A percentile compares a stretch with the other conserved stretches of the same genome.
Conservation (phyloP, 805 yeast species). For the Yarrowia deformans region DNA sequence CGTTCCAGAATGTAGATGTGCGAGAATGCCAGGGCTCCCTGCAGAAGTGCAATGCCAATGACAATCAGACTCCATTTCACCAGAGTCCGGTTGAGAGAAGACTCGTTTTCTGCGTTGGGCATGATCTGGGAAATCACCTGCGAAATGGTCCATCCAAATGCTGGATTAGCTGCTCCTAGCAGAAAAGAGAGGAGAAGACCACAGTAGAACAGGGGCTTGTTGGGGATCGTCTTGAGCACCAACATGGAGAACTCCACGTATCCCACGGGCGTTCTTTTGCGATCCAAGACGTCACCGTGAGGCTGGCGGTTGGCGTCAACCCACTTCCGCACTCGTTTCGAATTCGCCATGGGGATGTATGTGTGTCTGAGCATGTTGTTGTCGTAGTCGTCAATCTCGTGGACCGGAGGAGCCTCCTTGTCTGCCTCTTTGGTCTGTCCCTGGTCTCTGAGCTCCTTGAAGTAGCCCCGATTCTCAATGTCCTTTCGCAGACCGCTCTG, state of each 20-base stretch:
- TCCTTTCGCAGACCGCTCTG: constrained; percentile 41
- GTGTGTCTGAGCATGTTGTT: not conserved
- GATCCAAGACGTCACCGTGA: constrained; percentile 1
- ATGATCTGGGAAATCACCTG: constrained; percentile 70
- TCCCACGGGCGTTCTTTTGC: constrained; percentile 12
- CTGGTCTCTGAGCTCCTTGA: constrained; percentile 17
- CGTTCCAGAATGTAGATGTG: constrained; percentile 61
- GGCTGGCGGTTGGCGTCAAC: not conserved
- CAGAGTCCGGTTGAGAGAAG: constrained; percentile 42
- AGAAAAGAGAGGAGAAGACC: constrained; percentile 64
- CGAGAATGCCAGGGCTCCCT: constrained; percentile 64
- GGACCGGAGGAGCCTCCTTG: not conserved
- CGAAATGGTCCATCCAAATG: constrained; percentile 80
- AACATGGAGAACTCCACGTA: constrained; percentile 15
- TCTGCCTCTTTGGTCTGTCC: constrained; percentile 8
- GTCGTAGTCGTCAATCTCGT: constrained; percentile 7
- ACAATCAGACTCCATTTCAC: constrained; percentile 74
- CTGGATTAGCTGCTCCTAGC: constrained; percentile 73
- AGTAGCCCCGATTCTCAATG: constrained; percentile 33
- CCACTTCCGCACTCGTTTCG: constrained; percentile 13
- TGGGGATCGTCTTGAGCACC: constrained; percentile 39
- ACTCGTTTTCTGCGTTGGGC: constrained; percentile 51
- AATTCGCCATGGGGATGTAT: not conserved
- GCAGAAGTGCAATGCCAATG: constrained; percentile 65
- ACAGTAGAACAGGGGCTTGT: constrained; percentile 47